Evolutionary conservation across 345 rosid species (phyloP).

Genomic region (Erucastrum elatum): DNA sequence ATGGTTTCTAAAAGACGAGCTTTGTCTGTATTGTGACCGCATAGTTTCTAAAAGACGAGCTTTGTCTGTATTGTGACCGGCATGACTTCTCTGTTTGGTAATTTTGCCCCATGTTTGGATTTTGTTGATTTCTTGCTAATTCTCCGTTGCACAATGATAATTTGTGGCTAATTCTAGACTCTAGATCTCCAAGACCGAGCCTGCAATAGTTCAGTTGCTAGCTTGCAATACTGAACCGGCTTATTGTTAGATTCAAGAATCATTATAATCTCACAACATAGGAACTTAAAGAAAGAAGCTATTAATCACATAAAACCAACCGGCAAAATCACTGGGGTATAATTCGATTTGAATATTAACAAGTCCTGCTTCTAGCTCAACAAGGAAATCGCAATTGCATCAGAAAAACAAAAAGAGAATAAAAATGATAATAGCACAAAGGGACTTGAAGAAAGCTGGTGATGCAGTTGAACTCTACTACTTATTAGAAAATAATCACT

Average conservation of each 20-base stretch:
- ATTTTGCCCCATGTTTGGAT: not conserved
- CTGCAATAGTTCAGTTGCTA: not conserved
- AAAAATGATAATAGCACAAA: slow-evolving; percentile 19
- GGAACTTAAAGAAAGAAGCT: not conserved
- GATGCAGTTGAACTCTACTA: slow-evolving; percentile 26
- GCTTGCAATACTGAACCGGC: not conserved
- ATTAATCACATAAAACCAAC: not conserved
- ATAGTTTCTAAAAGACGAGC: not conserved
- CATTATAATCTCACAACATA: too few relatives aligned
- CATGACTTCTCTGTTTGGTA: not conserved
- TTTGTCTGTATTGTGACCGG: not conserved
- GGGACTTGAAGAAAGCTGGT: not conserved
- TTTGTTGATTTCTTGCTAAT: not conserved
- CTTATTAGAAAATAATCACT: not conserved
- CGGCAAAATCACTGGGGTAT: not conserved
- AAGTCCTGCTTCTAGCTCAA: slow-evolving; percentile 18
- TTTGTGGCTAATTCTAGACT: not conserved
- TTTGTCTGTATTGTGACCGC: not conserved
- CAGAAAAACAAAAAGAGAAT: not conserved
- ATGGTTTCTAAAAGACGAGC: not conserved
- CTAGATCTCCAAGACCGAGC: not conserved
- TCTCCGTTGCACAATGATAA: not conserved
- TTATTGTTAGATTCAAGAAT: too few relatives aligned
- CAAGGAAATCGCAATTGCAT: not conserved
- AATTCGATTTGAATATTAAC: slow-evolving; percentile 20